A percentile compares a stretch with the other conserved stretches of the same genome.
Evolutionary conservation across 441 rosid genomes (phyloP).

Genomic region (Geranium incanum): DNA sequence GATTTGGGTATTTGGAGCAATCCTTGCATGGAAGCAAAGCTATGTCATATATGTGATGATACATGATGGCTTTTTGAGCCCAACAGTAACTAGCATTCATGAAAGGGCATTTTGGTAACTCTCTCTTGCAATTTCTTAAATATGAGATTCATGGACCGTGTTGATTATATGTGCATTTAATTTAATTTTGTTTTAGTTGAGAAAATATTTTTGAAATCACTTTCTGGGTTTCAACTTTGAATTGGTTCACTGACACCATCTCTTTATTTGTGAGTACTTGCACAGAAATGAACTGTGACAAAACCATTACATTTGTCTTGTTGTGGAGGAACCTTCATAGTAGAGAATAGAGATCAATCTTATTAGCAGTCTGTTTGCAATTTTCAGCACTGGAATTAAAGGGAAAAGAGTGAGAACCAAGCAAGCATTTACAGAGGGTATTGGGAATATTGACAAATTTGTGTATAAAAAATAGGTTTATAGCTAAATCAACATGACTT

Average conservation of each 20-base stretch:
- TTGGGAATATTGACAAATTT: not conserved
- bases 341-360: not conserved
- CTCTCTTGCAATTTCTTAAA: no score
- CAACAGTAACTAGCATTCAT: no score
- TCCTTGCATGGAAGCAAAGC: slow-evolving; percentile 27
- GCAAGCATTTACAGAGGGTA: not conserved
- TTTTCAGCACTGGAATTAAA: not conserved
- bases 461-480: not conserved
- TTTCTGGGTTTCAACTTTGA: no score
- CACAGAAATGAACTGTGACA: not conserved
- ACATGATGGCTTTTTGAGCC: not conserved
- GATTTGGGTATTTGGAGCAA: slow-evolving; percentile 6
- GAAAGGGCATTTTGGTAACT: not conserved
- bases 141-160: not conserved
- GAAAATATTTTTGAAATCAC: not conserved
- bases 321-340: not conserved
- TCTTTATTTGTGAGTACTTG: not conserved
- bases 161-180: not conserved
- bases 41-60: not conserved
- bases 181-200: not conserved
- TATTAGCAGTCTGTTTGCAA: not conserved
- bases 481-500: not conserved
- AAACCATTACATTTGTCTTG: not conserved
- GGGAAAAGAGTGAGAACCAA: not conserved
- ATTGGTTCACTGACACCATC: not conserved